These are phyloP conservation scores for Chloris gayana DNA, from an alignment of 176 grass and related monocot species.

Conservation along the genomic window DNA sequence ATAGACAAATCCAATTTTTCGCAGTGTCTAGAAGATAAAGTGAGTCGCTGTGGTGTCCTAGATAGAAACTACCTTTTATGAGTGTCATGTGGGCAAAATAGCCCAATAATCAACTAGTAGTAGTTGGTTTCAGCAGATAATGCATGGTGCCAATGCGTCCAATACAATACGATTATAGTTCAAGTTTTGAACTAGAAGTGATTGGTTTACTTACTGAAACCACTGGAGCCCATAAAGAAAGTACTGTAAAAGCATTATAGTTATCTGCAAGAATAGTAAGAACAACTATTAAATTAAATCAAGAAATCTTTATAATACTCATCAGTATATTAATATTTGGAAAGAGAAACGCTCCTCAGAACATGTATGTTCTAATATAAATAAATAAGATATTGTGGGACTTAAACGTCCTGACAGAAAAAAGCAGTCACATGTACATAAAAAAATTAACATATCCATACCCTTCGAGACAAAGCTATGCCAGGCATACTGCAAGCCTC, in stretches of 20 bases:
- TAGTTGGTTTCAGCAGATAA: background rate
- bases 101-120: slow-evolving; percentile 23
- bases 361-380: slow-evolving; percentile 15
- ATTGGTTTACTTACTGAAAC: slow-evolving; percentile 67
- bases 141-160: background rate
- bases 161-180: background rate
- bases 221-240: slow-evolving; percentile 89
- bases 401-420: background rate
- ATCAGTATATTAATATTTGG: slow-evolving; percentile 3
- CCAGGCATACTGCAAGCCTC: slow-evolving; percentile 72
- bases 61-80: too few species aligned
- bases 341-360: slow-evolving; percentile 19
- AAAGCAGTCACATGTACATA: background rate
- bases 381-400: slow-evolving; percentile 7
- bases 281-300: slow-evolving; percentile 40
- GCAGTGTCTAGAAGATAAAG: too few species aligned
- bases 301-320: background rate
- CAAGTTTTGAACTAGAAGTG: slow-evolving; percentile 13
- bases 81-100: too few species aligned
- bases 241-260: slow-evolving; percentile 84
- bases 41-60: too few species aligned
- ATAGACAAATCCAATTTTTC: too few species aligned
- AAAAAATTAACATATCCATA: slow-evolving; percentile 44
- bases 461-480: slow-evolving; percentile 87
- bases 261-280: slow-evolving; percentile 70